Conservation (phyloP, 106 monocot species). For the Platanthera zijinensis region DNA sequence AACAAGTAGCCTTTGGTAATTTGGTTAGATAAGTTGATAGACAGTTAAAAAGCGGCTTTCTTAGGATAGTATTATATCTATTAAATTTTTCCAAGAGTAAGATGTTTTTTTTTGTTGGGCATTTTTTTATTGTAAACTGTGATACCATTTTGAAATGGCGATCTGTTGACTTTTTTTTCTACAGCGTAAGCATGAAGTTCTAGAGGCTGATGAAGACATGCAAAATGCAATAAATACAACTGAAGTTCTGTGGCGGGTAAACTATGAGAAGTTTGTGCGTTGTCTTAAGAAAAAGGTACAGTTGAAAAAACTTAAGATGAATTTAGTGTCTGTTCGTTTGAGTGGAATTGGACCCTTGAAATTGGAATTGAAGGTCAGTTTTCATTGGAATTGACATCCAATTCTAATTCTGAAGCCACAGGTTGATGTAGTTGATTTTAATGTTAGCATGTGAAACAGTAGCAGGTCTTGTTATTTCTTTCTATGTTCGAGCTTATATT, state of each 20-base stretch:
- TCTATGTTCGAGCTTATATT: not conserved
- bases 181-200: slow-evolving; percentile 54
- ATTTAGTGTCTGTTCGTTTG: not conserved
- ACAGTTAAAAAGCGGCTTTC: not conserved
- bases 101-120: not conserved
- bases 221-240: slow-evolving; percentile 53
- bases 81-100: not conserved
- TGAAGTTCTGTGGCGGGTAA: slow-evolving; percentile 90
- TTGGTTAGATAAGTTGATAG: not conserved
- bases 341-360: too few relatives aligned
- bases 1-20: not conserved
- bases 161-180: not conserved
- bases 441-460: not conserved
- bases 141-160: not conserved
- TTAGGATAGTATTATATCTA: not conserved
- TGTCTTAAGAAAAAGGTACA: slow-evolving; percentile 76
- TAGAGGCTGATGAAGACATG: slow-evolving; percentile 57
- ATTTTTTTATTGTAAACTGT: not conserved
- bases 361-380: too few relatives aligned
- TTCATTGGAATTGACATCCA: too few relatives aligned
- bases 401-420: not conserved
- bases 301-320: not conserved
- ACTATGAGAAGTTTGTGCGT: slow-evolving; percentile 75
- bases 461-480: not conserved
- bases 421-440: slow-evolving; percentile 1